Evolutionary conservation across 805 yeast genomes (phyloP), one percentile per base, ranked within the genome.

Genomic region (Yueomyces sinensis): DNA sequence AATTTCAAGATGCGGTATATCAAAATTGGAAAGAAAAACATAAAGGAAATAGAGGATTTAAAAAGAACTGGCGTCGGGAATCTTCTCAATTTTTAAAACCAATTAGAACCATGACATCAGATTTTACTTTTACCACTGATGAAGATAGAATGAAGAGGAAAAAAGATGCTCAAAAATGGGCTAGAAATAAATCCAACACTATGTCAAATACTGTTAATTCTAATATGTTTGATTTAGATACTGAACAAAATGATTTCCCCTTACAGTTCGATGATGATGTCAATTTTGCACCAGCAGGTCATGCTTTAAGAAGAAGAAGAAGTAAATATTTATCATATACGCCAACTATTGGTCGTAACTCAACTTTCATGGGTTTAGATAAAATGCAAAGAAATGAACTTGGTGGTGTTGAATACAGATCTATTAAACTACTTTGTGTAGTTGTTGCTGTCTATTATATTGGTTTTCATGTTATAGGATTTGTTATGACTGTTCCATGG

Each of bases 371-470:
- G 2, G 80, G 80, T 13, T 56, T 91, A 30, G 74, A 83, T 3
- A 82, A 76, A 27, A 76, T 70, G 17, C 97, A 91, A 54, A 86
- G 83, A 48, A 93, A 82, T 39, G 99, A 91, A 54, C 61, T 91
- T 27, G 99, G 98, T 27, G 99, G 98, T 33, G 95, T 91, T 13
- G 99, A 91, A 51, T 91, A 91, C 53, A 69, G 96, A 30, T 84
- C 99, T 0, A 68, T 82, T 38, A 84, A 84, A 49, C 60, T 86
- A 9, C 60, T 91, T 37, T 73, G 80, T 38, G 69, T 70, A 42
- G 70, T 89, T 31, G 57, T 89, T 13, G 51, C 73, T 1, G 38
- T 55, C 5, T 91, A 82, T 50, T 86, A 82, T 47, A 41, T 86
- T 37, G 94, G 95, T 0, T 75, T 83, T 49, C 84, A 82, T 47